phyloP scores from a whole-genome alignment of 2,329 filamentous ascomycete genomes.

The Tolypocladium ovalisporum region DNA sequence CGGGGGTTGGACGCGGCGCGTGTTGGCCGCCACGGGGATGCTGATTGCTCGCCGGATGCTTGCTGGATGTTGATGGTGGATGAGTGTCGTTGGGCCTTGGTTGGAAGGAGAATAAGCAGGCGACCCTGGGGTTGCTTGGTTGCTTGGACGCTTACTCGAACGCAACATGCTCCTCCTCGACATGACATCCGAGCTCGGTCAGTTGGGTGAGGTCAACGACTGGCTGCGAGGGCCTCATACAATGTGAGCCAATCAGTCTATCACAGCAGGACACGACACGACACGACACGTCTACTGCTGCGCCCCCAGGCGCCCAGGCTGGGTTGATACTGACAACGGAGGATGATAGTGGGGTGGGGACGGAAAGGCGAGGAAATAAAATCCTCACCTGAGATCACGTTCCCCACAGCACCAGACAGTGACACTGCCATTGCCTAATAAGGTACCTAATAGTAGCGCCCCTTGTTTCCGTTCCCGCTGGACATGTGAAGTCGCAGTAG shows the following conservation, averaged over 20 bases:
- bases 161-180: not conserved
- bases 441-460: no score
- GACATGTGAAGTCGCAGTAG: not conserved
- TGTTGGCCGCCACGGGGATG: not conserved
- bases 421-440: not conserved
- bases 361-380: not conserved
- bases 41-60: not conserved
- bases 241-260: slow-evolving; percentile 21
- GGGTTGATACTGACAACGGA: not conserved
- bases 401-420: not conserved
- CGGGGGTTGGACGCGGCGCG: not conserved
- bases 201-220: not conserved
- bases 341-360: not conserved
- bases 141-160: not conserved
- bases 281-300: slow-evolving; percentile 8
- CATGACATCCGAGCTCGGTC: not conserved
- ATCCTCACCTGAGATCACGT: not conserved
- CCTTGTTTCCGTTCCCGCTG: not conserved
- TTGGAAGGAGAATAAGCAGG: not conserved
- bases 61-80: not conserved
- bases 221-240: not conserved
- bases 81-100: not conserved
- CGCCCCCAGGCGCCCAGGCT: slow-evolving; percentile 13
- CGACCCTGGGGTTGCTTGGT: not conserved
- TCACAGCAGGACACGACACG: slow-evolving; percentile 13